Evolutionary conservation across 2,329 filamentous ascomycete genomes (phyloP).

Genomic region (Xylaria sp.): DNA sequence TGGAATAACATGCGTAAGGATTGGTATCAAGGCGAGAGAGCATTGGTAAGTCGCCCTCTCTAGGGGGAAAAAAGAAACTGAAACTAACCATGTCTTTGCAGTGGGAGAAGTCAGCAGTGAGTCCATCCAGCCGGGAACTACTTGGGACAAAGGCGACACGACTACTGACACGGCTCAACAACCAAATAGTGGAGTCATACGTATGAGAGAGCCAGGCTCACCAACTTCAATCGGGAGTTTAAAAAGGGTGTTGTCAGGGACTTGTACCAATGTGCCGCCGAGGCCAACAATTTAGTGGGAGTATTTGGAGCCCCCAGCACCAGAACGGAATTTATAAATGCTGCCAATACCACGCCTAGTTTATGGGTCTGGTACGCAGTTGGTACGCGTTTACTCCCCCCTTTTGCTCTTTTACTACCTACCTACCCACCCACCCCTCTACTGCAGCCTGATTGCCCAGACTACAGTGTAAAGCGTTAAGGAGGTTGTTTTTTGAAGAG

Average conservation of each 20-base stretch:
- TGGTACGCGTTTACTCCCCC: conserved; percentile 2
- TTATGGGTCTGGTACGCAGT: conserved; percentile 3
- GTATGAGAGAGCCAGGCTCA: not conserved
- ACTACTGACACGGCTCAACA: not conserved
- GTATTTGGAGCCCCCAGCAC: too few relatives aligned
- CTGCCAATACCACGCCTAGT: too few relatives aligned
- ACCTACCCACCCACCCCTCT: too few relatives aligned
- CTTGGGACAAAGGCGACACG: too few relatives aligned
- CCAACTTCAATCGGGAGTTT: not conserved
- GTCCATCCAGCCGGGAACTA: not conserved
- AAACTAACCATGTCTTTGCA: not conserved
- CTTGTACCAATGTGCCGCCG: not conserved
- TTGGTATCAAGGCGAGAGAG: not conserved
- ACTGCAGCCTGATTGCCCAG: not conserved
- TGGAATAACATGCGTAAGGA: not conserved
- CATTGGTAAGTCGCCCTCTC: not conserved
- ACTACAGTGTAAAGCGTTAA: not conserved
- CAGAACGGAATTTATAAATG: not conserved
- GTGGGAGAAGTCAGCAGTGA: conserved; percentile 3
- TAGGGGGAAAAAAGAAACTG: not conserved
- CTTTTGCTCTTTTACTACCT: not conserved
- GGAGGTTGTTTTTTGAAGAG: not conserved
- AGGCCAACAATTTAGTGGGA: not conserved
- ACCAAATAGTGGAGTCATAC: not conserved
- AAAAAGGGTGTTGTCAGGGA: not conserved